Evolutionary conservation across 2,329 filamentous ascomycete species (phyloP).

Genomic region (Diplocarpon rosae): DNA sequence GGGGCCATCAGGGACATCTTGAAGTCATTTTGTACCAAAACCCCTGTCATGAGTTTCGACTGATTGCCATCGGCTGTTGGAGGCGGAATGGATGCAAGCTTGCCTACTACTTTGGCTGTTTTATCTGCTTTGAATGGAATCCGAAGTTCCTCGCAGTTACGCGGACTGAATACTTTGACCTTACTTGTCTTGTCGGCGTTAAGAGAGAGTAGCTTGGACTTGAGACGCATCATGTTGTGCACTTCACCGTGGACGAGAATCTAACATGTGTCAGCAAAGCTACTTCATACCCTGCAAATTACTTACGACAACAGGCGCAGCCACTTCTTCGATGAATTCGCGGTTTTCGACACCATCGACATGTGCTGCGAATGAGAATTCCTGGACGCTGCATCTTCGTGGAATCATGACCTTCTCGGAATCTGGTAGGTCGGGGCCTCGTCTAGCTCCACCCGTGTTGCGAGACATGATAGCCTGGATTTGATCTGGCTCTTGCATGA

Average conservation of each 20-base stretch:
- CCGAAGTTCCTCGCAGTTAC: constrained; percentile 87
- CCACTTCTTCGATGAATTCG: constrained; percentile 92
- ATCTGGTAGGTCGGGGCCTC: constrained; percentile 47
- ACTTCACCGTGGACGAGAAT: constrained; percentile 96
- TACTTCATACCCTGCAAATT: background rate
- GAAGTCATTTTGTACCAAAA: constrained; percentile 95
- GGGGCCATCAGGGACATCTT: constrained; percentile 95
- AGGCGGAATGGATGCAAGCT: constrained; percentile 71
- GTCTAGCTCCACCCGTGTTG: constrained; percentile 50
- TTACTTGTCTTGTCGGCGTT: constrained; percentile 69
- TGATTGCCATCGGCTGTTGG: constrained; percentile 33
- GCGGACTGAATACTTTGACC: constrained; percentile 85
- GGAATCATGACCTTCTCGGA: constrained; percentile 88
- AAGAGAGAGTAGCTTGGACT: constrained; percentile 87
- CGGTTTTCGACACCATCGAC: constrained; percentile 93
- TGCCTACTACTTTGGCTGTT: constrained; percentile 89
- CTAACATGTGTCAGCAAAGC: constrained; percentile 33
- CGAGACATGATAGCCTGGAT: constrained; percentile 90
- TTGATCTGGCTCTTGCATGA: constrained; percentile 88
- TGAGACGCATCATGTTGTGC: constrained; percentile 95
- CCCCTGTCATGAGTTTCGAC: constrained; percentile 64
- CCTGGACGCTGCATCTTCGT: constrained; percentile 81
- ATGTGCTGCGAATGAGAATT: constrained; percentile 92
- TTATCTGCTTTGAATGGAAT: constrained; percentile 97
- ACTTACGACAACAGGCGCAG: constrained; percentile 83